Evolutionary conservation across 179 eudicot species (phyloP).

Genomic region (Monotropa hypopitys): DNA sequence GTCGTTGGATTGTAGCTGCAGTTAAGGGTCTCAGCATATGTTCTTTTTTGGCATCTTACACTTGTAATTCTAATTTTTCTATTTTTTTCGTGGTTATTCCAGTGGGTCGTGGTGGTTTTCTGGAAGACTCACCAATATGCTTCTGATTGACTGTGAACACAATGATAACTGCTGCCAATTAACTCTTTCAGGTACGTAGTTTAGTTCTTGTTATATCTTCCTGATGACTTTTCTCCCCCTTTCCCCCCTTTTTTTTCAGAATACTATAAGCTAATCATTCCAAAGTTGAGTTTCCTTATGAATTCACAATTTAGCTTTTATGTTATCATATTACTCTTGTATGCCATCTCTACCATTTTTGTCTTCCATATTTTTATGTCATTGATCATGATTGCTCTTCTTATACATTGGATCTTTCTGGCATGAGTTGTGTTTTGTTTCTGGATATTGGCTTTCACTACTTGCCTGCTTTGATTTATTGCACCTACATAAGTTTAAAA

Average conservation of each 20-base stretch:
- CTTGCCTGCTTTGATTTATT: neutral
- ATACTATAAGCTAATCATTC: neutral
- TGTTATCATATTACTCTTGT: neutral
- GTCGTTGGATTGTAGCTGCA: neutral
- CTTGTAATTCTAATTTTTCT: neutral
- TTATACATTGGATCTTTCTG: neutral
- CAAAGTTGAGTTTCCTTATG: neutral
- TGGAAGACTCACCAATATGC: slow-evolving; percentile 82
- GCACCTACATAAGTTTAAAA: neutral
- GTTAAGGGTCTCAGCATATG: neutral
- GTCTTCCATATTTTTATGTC: neutral
- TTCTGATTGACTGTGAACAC: slow-evolving; percentile 76
- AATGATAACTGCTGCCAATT: slow-evolving; percentile 51
- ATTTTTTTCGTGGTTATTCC: slow-evolving; percentile 10
- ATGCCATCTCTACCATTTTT: neutral
- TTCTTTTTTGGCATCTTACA: neutral
- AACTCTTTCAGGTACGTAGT: slow-evolving; percentile 65
- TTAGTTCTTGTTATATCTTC: neutral
- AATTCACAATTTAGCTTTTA: neutral
- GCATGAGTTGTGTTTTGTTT: neutral
- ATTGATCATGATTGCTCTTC: neutral
- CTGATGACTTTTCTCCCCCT: neutral
- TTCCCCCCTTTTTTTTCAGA: neutral
- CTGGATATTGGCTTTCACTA: neutral
- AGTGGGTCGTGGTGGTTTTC: slow-evolving; percentile 80